Evolutionary conservation across 306 rosid genomes (phyloP).

Genomic region (Boehmeria nivea): DNA sequence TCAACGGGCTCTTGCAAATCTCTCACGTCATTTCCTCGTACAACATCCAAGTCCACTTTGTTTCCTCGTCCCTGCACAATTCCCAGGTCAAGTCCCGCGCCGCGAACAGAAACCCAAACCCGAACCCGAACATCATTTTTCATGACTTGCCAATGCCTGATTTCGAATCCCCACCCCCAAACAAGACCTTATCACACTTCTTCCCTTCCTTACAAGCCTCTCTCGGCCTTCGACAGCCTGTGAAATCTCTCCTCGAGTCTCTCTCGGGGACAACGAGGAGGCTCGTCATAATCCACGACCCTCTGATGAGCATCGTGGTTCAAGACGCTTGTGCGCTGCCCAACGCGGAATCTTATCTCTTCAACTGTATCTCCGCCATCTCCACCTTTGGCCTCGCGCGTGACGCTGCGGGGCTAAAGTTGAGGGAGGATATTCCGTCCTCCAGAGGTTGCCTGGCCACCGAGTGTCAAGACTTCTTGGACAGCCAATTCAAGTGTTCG

Average conservation of each 20-base stretch:
- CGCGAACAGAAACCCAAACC: conserved; percentile 20
- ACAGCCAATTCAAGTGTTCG: conserved; percentile 24
- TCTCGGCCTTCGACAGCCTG: not conserved
- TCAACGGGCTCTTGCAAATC: conserved; percentile 7
- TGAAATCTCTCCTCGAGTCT: not conserved
- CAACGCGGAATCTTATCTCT: not conserved
- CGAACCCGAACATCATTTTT: not conserved
- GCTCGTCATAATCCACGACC: conserved; percentile 6
- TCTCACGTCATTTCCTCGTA: not conserved
- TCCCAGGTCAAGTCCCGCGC: conserved; percentile 8
- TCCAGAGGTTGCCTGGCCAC: conserved; percentile 19
- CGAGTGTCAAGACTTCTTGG: conserved; percentile 22
- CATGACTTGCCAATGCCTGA: conserved; percentile 4
- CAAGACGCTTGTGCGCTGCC: not conserved
- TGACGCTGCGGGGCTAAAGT: not conserved
- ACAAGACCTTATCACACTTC: not conserved
- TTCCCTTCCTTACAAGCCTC: not conserved
- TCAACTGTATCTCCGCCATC: not conserved
- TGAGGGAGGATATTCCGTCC: conserved; percentile 25
- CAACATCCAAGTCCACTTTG: not conserved
- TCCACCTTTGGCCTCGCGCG: not conserved
- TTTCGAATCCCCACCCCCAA: not conserved
- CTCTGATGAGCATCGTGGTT: not conserved
- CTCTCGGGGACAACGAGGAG: not conserved
- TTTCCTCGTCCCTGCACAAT: not conserved